Evolutionary conservation across 331 rosid species (phyloP), one percentile per base, ranked within the genome.

Genomic region (Prunus yedoensis): DNA sequence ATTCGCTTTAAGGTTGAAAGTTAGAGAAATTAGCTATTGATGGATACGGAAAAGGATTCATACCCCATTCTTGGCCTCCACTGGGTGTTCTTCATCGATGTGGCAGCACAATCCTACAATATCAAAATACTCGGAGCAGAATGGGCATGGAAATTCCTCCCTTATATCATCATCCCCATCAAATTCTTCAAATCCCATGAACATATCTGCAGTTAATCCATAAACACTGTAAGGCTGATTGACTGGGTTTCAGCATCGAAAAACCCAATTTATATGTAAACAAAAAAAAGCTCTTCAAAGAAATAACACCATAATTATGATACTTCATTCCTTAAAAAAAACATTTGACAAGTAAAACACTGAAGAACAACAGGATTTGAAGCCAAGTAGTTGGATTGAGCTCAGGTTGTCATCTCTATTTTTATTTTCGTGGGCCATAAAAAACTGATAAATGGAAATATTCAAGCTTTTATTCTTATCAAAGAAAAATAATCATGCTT

Each of bases 31-130:
- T 69, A 30, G 74, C 17, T 45, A 54, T 16, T 65, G 57, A 71
- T 17, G 43, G 25, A 62, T 45, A 59, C 8, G 4, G 35, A 25
- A 82, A 77, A 68, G 60, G 61, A 87, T 65, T 5, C 87, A 64
- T 94, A 94, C 99, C 93, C 96, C 99, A 77, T 90, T 92, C 78
- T 38, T 88, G 4, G 96, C 95, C 80, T 92, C 99, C 74, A 88
- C 65, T 14, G 92, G 99, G 84, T 94, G 99, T 83, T 92, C 97
- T 78, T 94, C 99, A 61, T 94, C 99, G 70, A 94, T 92, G 83
- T 94, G 97, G 84, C 96, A 90, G 94, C 97, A 94, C 77, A 94
- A 81, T 65, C 98, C 98, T 50, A 94, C 96, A 58, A 94, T 89
- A 76, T 94, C 99, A 71, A 85, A 92, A 83, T 90, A 94, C 32